A percentile compares a stretch with the other conserved stretches of the same genome.
Conservation (phyloP, 495 filamentous ascomycete species). For the Tuber brumale region DNA sequence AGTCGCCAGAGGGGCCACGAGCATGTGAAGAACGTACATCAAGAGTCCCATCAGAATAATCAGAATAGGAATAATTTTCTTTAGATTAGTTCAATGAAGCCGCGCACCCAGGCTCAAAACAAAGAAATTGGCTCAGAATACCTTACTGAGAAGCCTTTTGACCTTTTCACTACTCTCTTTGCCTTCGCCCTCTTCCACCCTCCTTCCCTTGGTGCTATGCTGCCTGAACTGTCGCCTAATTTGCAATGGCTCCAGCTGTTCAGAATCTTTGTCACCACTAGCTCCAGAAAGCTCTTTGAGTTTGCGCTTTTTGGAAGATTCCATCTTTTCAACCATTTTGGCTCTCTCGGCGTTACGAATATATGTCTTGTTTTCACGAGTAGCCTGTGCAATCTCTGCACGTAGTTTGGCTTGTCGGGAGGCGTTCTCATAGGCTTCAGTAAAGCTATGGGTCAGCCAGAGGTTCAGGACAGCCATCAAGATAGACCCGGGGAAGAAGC, state of each 20-base stretch:
- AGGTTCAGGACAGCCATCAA: constrained; percentile 53
- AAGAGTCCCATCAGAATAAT: not conserved
- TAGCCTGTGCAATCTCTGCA: constrained; percentile 69
- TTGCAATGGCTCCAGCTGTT: constrained; percentile 37
- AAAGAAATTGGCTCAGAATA: constrained; percentile 52
- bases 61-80: not conserved
- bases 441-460: not conserved
- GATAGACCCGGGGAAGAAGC: constrained; percentile 52
- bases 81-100: not conserved
- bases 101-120: not conserved
- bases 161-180: constrained; percentile 58
- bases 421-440: constrained; percentile 57
- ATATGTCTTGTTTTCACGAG: constrained; percentile 77
- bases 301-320: constrained; percentile 55
- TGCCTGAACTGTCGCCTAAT: constrained; percentile 67
- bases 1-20: not conserved
- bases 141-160: constrained; percentile 70
- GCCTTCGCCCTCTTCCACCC: constrained; percentile 47
- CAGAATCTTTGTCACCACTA: constrained; percentile 32
- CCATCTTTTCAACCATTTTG: constrained; percentile 66
- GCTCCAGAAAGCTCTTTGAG: constrained; percentile 39
- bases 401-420: constrained; percentile 72
- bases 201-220: constrained; percentile 51
- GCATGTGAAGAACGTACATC: not conserved
- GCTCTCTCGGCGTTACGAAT: constrained; percentile 66